phyloP scores from a whole-genome alignment of 768 basidiomycete species.

The Mycena olivaceomarginata region DNA sequence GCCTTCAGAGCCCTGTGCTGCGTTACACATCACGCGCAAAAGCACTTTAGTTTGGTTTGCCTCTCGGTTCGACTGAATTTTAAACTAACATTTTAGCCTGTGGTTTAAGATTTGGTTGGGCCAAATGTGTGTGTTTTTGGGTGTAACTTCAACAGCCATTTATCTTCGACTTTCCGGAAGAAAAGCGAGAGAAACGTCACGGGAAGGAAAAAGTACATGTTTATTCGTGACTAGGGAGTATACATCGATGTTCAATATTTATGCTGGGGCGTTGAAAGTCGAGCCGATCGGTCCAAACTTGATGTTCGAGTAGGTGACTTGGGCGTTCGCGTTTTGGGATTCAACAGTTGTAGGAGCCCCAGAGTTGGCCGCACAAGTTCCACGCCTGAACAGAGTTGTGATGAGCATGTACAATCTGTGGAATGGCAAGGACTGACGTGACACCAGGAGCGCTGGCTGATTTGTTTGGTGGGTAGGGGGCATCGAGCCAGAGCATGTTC shows the following conservation, averaged over 20 bases:
- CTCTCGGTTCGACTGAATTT: too few species aligned
- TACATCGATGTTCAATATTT: not conserved
- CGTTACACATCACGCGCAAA: too few species aligned
- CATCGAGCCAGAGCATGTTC: not conserved
- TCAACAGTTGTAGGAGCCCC: not conserved
- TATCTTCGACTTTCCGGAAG: not conserved
- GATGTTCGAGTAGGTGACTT: conserved; percentile 16
- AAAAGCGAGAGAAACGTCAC: not conserved
- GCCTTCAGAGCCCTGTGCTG: too few species aligned
- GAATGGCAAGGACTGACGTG: not conserved
- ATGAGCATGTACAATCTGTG: not conserved
- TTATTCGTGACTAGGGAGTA: conserved; percentile 9
- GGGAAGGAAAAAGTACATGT: not conserved
- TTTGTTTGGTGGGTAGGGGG: too few species aligned
- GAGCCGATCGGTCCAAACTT: conserved; percentile 9
- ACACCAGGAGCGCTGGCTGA: too few species aligned
- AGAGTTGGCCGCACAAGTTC: conserved; percentile 7
- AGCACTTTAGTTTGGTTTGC: too few species aligned
- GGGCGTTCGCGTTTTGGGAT: conserved; percentile 7
- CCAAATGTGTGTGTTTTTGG: too few species aligned
- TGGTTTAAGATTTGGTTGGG: too few species aligned
- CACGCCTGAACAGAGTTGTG: not conserved
- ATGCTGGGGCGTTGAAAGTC: conserved; percentile 4
- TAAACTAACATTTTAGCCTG: too few species aligned
- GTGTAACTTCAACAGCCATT: too few species aligned